Evolutionary conservation across 441 rosid genomes (phyloP).

Genomic region (Arabidopsis hybrid): DNA sequence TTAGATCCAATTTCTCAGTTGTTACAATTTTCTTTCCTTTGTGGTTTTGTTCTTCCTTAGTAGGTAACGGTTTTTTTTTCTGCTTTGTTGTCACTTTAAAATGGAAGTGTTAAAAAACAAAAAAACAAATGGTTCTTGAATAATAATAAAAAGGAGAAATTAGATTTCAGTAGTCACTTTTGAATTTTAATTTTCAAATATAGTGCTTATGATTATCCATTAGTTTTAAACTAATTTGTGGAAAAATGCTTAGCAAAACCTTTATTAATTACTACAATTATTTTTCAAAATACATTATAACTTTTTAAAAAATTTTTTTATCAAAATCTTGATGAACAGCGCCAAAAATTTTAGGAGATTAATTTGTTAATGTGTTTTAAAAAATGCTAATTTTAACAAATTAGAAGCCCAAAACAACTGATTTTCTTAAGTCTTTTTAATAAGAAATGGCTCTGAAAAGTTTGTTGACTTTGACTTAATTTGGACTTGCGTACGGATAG

Average conservation of each 20-base stretch:
- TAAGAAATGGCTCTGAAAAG: neutral
- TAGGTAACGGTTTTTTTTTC: constrained; percentile 4
- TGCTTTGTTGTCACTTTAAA: constrained; percentile 29
- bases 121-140: constrained; percentile 15
- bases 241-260: neutral
- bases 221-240: neutral
- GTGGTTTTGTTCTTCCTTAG: constrained; percentile 23
- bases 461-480: constrained; percentile 20
- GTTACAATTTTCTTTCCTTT: constrained; percentile 34
- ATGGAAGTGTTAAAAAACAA: constrained; percentile 25
- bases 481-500: constrained; percentile 7
- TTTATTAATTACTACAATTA: neutral
- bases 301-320: neutral
- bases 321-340: neutral
- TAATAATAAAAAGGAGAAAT: constrained; percentile 19
- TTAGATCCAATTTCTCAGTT: constrained; percentile 30
- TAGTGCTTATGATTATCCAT: neutral
- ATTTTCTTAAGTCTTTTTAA: neutral
- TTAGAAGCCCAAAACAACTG: neutral
- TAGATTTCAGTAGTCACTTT: neutral
- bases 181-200: neutral
- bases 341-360: neutral
- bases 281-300: neutral
- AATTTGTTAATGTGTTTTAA: neutral
- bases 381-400: neutral